phyloP scores from a whole-genome alignment of 2,329 filamentous ascomycete genomes.

The Ceratocystis huliohia region DNA sequence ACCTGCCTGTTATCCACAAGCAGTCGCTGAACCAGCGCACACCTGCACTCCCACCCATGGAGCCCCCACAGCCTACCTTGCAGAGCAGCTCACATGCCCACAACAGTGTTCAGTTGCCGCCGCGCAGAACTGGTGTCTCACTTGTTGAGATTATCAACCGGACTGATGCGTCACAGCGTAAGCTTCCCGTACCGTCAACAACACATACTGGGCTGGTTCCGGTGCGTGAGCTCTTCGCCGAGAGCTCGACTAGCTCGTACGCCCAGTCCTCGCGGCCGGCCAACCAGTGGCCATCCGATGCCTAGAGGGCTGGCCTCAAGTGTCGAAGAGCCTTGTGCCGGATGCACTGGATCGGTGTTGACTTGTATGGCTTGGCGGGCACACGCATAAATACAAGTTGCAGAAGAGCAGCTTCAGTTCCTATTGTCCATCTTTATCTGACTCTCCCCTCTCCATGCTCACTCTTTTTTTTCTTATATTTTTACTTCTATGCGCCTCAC shows the following conservation, averaged over 20 bases:
- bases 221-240: conserved; percentile 69
- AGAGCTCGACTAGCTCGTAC: conserved; percentile 24
- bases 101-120: conserved; percentile 31
- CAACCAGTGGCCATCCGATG: background rate
- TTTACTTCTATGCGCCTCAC: background rate
- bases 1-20: conserved; percentile 76
- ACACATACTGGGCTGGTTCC: conserved; percentile 55
- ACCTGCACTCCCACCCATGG: conserved; percentile 46
- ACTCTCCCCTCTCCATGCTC: background rate
- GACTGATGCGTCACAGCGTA: conserved; percentile 74
- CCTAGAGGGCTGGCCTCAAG: background rate
- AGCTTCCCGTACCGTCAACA: conserved; percentile 82
- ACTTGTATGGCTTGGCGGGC: background rate
- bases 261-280: background rate
- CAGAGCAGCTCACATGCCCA: conserved; percentile 35
- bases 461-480: background rate
- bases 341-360: background rate
- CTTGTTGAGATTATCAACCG: conserved; percentile 88
- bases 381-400: background rate
- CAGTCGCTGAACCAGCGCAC: conserved; percentile 42
- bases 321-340: background rate
- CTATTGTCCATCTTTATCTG: conserved; percentile 2
- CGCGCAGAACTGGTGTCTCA: conserved; percentile 54
- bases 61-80: conserved; percentile 29
- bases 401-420: background rate